These are phyloP conservation scores for Aspergillus neoniger DNA, from an alignment of 2,329 filamentous ascomycete species.

Conservation along the genomic window DNA sequence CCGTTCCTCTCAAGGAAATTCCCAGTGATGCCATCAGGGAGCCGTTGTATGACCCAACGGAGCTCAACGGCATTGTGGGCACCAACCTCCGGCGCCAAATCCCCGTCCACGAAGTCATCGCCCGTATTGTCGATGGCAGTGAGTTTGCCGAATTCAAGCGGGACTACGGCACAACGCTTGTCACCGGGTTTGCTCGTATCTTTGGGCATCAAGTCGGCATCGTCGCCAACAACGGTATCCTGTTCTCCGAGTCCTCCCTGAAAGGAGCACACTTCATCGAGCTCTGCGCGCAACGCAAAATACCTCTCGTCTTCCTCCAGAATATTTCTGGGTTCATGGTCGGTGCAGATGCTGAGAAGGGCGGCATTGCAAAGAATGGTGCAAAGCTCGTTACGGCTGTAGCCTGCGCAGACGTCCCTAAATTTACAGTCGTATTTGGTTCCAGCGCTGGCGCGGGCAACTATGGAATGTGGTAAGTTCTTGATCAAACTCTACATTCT, in stretches of 20 bases:
- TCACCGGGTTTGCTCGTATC: conserved; percentile 88
- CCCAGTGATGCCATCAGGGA: conserved; percentile 59
- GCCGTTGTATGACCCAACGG: conserved; percentile 75
- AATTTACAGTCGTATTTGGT: conserved; percentile 96
- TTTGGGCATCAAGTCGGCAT: conserved; percentile 91
- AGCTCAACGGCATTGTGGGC: conserved; percentile 84
- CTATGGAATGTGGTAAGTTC: conserved; percentile 86
- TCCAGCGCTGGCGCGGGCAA: conserved; percentile 92
- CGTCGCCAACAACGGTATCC: conserved; percentile 91
- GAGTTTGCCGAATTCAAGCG: conserved; percentile 94
- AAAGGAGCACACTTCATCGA: conserved; percentile 98
- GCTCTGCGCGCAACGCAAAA: conserved; percentile 83
- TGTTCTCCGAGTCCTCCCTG: conserved; percentile 83
- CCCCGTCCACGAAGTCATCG: conserved; percentile 85
- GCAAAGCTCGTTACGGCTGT: conserved; percentile 96
- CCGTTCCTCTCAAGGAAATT: conserved; percentile 30
- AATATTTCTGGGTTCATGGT: conserved; percentile 99
- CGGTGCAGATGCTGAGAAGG: conserved; percentile 84
- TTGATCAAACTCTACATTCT: not conserved
- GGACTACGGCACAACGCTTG: conserved; percentile 82
- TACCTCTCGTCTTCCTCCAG: conserved; percentile 90
- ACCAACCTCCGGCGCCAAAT: conserved; percentile 86
- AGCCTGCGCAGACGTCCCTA: conserved; percentile 89
- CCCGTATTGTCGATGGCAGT: conserved; percentile 86
- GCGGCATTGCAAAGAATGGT: conserved; percentile 96